A percentile compares a stretch with the other conserved stretches of the same genome.
Conservation (phyloP, 495 filamentous ascomycete species). For the Penicillium robsamsonii region DNA sequence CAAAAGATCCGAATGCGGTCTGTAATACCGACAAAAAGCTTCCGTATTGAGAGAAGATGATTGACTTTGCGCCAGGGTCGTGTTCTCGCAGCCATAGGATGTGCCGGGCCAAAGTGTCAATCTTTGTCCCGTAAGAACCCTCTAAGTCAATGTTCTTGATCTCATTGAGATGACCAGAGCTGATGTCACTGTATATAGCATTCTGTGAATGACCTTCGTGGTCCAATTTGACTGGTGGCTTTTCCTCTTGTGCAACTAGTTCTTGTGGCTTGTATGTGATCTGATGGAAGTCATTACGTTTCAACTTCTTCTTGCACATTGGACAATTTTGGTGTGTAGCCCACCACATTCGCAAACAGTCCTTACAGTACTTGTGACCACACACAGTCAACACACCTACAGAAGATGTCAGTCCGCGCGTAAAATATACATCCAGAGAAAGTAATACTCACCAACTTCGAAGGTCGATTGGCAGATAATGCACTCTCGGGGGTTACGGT, state of each 20-base stretch:
- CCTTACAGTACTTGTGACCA: conserved; percentile 86
- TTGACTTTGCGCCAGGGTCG: conserved; percentile 84
- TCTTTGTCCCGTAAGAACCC: conserved; percentile 80
- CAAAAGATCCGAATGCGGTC: conserved; percentile 59
- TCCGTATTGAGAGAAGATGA: conserved; percentile 86
- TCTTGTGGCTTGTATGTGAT: conserved; percentile 80
- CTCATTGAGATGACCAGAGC: conserved; percentile 63
- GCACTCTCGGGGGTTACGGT: conserved; percentile 61
- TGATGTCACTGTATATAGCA: conserved; percentile 76
- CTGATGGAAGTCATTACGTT: conserved; percentile 64
- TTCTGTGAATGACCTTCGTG: conserved; percentile 33
- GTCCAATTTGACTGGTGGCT: conserved; percentile 27
- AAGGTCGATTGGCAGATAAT: conserved; percentile 76
- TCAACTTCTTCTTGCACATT: conserved; percentile 69
- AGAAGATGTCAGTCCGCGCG: conserved; percentile 9
- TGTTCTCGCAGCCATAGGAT: conserved; percentile 78
- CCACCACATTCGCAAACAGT: conserved; percentile 79
- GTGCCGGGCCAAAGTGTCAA: conserved; percentile 79
- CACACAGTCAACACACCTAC: conserved; percentile 75
- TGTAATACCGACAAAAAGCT: conserved; percentile 76
- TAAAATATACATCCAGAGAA: background rate
- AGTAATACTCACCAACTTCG: conserved; percentile 57
- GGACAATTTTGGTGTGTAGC: conserved; percentile 63
- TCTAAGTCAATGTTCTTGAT: conserved; percentile 80
- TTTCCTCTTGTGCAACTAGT: conserved; percentile 67